phyloP scores from a whole-genome alignment of 768 basidiomycete species.

The Lentinula lateritia region DNA sequence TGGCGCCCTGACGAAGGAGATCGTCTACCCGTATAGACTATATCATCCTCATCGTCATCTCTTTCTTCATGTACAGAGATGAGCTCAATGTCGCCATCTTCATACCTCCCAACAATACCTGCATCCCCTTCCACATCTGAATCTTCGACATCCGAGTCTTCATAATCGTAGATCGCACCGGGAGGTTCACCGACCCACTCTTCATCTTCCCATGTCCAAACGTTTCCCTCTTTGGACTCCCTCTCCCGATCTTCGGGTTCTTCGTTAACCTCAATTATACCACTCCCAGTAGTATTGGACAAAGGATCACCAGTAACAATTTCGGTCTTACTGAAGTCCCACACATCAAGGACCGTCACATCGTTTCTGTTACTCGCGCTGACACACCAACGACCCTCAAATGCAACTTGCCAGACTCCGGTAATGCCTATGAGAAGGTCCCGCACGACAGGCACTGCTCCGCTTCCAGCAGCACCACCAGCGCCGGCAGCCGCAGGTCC shows the following conservation, averaged over 20 bases:
- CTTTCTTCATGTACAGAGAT: conserved; percentile 8
- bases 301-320: not conserved
- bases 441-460: conserved; percentile 64
- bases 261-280: conserved; percentile 4
- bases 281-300: not conserved
- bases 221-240: not conserved
- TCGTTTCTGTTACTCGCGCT: conserved; percentile 85
- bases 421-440: conserved; percentile 89
- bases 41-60: conserved; percentile 11
- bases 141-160: conserved; percentile 28
- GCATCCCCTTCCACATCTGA: conserved; percentile 13
- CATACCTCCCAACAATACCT: conserved; percentile 15
- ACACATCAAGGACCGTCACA: conserved; percentile 78
- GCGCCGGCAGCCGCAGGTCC: not conserved
- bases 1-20: not conserved
- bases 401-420: conserved; percentile 97
- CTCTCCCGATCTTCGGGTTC: conserved; percentile 7
- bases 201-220: conserved; percentile 25
- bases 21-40: not conserved
- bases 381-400: conserved; percentile 91
- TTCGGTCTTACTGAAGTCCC: conserved; percentile 66
- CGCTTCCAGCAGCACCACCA: not conserved
- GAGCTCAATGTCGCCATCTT: conserved; percentile 7
- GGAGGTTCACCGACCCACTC: conserved; percentile 83
- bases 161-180: conserved; percentile 69